Evolutionary conservation across 1,284 basidiomycete species (phyloP).

Genomic region (Puccinia horiana): DNA sequence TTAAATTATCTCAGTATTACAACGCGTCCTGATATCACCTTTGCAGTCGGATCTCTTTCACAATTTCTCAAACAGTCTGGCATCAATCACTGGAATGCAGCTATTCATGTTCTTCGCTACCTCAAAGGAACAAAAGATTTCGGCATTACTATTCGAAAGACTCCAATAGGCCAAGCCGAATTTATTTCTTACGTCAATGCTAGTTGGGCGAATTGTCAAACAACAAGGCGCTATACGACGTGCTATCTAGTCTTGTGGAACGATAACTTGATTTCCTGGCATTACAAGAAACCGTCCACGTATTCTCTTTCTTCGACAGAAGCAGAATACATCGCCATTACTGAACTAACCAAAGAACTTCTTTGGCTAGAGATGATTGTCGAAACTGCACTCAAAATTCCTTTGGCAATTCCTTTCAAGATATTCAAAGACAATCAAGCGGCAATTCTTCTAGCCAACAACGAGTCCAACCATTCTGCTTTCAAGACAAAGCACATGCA

Average conservation of each 20-base stretch:
- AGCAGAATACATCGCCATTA: conserved; percentile 4
- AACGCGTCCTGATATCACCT: conserved; percentile 20
- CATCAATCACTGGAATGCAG: not conserved
- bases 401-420: not conserved
- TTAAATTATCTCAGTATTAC: conserved; percentile 14
- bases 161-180: not conserved
- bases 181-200: not conserved
- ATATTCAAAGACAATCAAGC: not conserved
- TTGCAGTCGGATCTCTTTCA: conserved; percentile 1
- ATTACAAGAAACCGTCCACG: not conserved
- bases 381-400: not conserved
- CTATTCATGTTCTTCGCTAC: not conserved
- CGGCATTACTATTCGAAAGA: conserved; percentile 2
- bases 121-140: not conserved
- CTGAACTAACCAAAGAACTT: not conserved
- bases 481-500: not conserved
- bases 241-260: not conserved
- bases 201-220: not conserved
- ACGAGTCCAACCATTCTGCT: not conserved
- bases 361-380: not conserved
- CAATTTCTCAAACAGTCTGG: not conserved
- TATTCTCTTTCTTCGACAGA: not conserved
- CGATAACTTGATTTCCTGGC: not conserved
- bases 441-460: not conserved
- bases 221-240: not conserved